These are phyloP conservation scores for Chaetomiaceae sp. DNA, from an alignment of 2,329 filamentous ascomycete species.

Conservation along the genomic window DNA sequence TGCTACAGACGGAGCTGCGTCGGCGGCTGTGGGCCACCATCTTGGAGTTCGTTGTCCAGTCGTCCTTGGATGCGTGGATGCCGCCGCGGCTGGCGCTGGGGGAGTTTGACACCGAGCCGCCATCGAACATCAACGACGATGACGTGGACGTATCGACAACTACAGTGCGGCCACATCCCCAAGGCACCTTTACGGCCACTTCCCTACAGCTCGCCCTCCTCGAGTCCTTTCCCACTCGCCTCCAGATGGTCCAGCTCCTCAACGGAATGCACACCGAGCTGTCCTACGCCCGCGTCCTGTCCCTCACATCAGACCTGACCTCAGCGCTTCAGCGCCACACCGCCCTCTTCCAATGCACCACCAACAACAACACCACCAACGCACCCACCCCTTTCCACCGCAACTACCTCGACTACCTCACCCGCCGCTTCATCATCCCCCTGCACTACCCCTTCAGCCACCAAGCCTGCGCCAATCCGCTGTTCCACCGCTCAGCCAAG, in stretches of 20 bases:
- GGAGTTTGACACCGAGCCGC: slow-evolving; percentile 36
- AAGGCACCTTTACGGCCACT: slow-evolving; percentile 27
- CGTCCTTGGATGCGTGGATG: slow-evolving; percentile 35
- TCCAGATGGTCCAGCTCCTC: slow-evolving; percentile 31
- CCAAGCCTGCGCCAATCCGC: slow-evolving; percentile 36
- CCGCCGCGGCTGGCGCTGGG: slow-evolving; percentile 34
- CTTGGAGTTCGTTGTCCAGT: slow-evolving; percentile 35
- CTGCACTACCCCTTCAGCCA: slow-evolving; percentile 46
- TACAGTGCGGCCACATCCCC: slow-evolving; percentile 22
- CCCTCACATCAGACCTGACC: slow-evolving; percentile 30
- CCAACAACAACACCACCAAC: slow-evolving; percentile 20
- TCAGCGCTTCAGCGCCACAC: slow-evolving; percentile 13
- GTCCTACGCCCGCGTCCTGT: slow-evolving; percentile 31
- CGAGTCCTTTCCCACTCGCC: slow-evolving; percentile 32
- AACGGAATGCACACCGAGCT: slow-evolving; percentile 30
- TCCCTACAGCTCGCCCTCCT: slow-evolving; percentile 34
- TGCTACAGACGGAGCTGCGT: slow-evolving; percentile 34
- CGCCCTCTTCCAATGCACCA: slow-evolving; percentile 1
- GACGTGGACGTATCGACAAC: slow-evolving; percentile 19
- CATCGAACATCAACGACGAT: slow-evolving; percentile 33
- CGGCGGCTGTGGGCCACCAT: slow-evolving; percentile 40
- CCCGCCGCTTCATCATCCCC: slow-evolving; percentile 49
- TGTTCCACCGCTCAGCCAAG: slow-evolving; percentile 45
- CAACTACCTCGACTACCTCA: slow-evolving; percentile 45
- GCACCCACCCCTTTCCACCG: slow-evolving; percentile 29